Evolutionary conservation across 139 green algal genomes (phyloP).

Genomic region (Micractinium sp.): DNA sequence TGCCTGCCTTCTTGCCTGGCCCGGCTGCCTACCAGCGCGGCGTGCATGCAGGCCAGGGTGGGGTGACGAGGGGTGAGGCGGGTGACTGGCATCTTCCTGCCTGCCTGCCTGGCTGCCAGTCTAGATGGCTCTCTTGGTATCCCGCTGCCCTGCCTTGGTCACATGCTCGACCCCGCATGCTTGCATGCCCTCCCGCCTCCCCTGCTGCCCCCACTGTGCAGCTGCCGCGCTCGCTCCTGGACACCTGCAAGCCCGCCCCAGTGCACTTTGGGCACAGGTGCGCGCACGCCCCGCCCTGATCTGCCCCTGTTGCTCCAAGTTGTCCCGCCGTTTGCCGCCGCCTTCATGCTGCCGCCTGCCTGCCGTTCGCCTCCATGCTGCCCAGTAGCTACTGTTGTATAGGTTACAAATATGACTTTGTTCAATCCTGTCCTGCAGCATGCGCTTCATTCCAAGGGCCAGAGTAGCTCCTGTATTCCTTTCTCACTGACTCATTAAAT

Average conservation of each 20-base stretch:
- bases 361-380: too few relatives aligned
- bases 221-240: conserved; percentile 34
- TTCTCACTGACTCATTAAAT: too few relatives aligned
- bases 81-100: not conserved
- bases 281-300: too few relatives aligned
- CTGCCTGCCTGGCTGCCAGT: too few relatives aligned
- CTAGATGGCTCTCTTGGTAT: not conserved
- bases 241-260: not conserved
- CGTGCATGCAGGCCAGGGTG: too few relatives aligned
- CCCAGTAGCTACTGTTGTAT: too few relatives aligned
- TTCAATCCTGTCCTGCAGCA: not conserved
- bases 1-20: too few relatives aligned
- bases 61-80: too few relatives aligned
- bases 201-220: not conserved
- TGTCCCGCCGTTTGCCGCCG: not conserved
- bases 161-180: not conserved
- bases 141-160: not conserved
- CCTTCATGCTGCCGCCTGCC: not conserved
- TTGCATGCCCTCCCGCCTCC: not conserved
- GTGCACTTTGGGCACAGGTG: conserved; percentile 62
- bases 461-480: too few relatives aligned
- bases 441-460: too few relatives aligned
- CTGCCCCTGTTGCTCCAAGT: too few relatives aligned
- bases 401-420: not conserved
- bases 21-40: not conserved